Base-by-base conservation (phyloP, 2,329 filamentous ascomycete genomes). In the Stromatinia cepivora region DNA sequence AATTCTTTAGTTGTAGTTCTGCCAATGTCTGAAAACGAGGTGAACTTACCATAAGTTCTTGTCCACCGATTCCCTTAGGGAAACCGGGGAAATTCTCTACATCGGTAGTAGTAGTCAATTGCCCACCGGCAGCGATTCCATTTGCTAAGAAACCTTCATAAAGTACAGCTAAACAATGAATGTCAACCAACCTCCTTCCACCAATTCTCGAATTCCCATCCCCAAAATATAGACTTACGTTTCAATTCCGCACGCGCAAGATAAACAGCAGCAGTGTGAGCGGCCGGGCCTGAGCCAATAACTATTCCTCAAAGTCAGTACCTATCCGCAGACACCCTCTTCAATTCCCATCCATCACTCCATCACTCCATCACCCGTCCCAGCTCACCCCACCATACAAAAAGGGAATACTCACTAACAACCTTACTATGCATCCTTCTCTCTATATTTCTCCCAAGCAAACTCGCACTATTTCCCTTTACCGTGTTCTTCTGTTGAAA, bases 101-200 rank as follows among this genome's bases (percentile, higher is more conserved):
- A 75, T 99, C 96, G 77, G 97, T 98, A 68, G 95, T 99, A 36
- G 96, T 99, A 68, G 96, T 99, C 75, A 99, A 86, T 85, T 99
- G 95, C 70, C 95, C 95, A 75, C 95, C 95, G 57, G 95, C 93
- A 9, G 95, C 95, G 77, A 96, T 97, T 78, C 94, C 95, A 79
- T 97, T 95, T 77, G 95, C 95, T 80, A 99, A 89, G 87, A 99
- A 97, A 76, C 95, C 95, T 84, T 99, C 95, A 80, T 98, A 99
- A 75, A 99, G 86, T 72, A 97, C 92, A 72, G 95, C 88, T 78
- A 67, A 39, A 53, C 7, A 25, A 15, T n/a, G 9, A 39, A 36
- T 9, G 59, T 39, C 46, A 52, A 31, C 22, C 4, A 10, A 50
- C n/a, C 15, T 3, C 54, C 67, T 73, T 69, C 73, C 69, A 88